Evolutionary conservation across 192 early-diverging fungal species (phyloP).

Genomic region (Lunasporangiospora selenospora): DNA sequence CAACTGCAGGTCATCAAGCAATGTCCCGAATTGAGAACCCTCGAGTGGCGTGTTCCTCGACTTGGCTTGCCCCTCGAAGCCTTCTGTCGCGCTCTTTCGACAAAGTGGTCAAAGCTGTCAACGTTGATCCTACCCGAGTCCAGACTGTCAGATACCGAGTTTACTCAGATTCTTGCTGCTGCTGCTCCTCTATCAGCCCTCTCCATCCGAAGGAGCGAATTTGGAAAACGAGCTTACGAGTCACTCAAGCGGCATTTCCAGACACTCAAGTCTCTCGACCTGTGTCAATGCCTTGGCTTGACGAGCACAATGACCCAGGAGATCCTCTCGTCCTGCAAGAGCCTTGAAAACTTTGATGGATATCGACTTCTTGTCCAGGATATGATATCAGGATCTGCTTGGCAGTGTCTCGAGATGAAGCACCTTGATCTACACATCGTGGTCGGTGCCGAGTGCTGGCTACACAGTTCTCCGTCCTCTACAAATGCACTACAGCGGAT

Average conservation of each 20-base stretch:
- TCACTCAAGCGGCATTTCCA: conserved; percentile 16
- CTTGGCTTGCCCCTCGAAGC: conserved; percentile 27
- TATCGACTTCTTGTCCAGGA: conserved; percentile 11
- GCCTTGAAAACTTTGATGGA: conserved; percentile 30
- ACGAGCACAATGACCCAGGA: conserved; percentile 14
- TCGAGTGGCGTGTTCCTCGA: conserved; percentile 26
- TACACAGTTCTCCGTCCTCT: too few species aligned
- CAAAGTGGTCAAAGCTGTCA: conserved; percentile 5
- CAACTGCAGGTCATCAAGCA: conserved; percentile 16
- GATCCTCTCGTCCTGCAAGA: conserved; percentile 10
- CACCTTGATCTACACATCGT: neutral
- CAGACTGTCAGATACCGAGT: conserved; percentile 9
- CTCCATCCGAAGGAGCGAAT: conserved; percentile 26
- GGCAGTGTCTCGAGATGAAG: too few species aligned
- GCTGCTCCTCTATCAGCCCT: neutral
- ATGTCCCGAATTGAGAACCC: conserved; percentile 11
- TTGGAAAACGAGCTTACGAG: conserved; percentile 2
- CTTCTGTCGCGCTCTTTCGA: conserved; percentile 16
- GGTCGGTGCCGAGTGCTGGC: too few species aligned
- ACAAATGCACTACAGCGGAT: neutral
- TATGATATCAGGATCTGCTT: conserved; percentile 3
- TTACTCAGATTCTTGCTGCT: conserved; percentile 4
- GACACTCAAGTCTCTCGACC: conserved; percentile 11
- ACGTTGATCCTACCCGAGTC: conserved; percentile 17
- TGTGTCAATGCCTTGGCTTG: conserved; percentile 17